A percentile compares a stretch with the other conserved stretches of the same genome.
These are phyloP conservation scores for Quercus lobata DNA, from an alignment of 331 rosid species.

Conservation along the genomic window DNA sequence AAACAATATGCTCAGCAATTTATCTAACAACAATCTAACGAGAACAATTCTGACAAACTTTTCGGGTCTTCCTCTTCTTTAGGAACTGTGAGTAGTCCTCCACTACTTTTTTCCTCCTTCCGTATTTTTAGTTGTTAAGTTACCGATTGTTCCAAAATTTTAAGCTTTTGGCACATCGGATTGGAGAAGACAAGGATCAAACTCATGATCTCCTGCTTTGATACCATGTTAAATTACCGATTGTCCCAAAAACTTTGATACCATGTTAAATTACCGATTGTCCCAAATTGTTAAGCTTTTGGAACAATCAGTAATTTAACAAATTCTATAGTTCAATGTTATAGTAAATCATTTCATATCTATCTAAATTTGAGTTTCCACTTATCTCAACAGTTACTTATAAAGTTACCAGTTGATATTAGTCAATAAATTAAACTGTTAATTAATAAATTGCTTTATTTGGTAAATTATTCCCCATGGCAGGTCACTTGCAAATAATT, in stretches of 20 bases:
- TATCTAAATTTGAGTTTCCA: not conserved
- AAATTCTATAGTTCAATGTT: not conserved
- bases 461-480: constrained; percentile 1
- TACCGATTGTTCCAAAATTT: too few species aligned
- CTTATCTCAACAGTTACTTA: not conserved
- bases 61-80: constrained; percentile 57
- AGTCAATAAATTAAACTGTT: not conserved
- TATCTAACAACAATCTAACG: constrained; percentile 67
- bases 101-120: not conserved
- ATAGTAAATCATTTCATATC: not conserved
- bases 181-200: too few species aligned
- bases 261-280: too few species aligned
- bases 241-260: too few species aligned
- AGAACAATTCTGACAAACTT: constrained; percentile 61
- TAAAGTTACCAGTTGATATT: not conserved
- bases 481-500: constrained; percentile 88
- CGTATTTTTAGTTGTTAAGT: not conserved
- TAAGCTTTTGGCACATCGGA: too few species aligned
- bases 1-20: constrained; percentile 40
- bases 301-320: too few species aligned
- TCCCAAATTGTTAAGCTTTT: too few species aligned
- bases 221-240: too few species aligned
- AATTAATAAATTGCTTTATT: constrained; percentile 12
- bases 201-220: too few species aligned
- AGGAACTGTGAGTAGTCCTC: constrained; percentile 58